These are phyloP conservation scores for Scheffersomyces quercinus DNA, from an alignment of 1,139 yeast genomes.

Conservation along the genomic window DNA sequence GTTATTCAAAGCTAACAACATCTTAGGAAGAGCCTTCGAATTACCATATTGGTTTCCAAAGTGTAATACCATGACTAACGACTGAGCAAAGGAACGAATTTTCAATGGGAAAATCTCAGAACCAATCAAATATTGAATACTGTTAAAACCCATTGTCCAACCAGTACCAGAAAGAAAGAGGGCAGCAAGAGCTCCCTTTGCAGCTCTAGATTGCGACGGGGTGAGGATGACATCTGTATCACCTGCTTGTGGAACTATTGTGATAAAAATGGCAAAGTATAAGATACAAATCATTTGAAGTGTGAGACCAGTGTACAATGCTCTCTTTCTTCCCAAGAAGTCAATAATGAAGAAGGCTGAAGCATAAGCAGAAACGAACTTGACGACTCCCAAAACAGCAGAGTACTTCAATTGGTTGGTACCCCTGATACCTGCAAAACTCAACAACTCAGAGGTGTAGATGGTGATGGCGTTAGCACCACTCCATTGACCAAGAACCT, in stretches of 20 bases:
- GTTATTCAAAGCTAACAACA: conserved; percentile 48
- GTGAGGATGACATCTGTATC: conserved; percentile 26
- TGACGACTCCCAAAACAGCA: conserved; percentile 50
- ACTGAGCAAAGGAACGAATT: conserved; percentile 54
- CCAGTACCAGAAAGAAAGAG: conserved; percentile 56
- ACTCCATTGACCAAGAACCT: conserved; percentile 60
- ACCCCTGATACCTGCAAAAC: conserved; percentile 47
- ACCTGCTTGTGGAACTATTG: conserved; percentile 48
- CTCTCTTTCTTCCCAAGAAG: conserved; percentile 45
- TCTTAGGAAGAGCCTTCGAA: conserved; percentile 56
- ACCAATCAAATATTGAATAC: conserved; percentile 58
- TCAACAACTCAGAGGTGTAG: conserved; percentile 53
- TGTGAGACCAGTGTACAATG: conserved; percentile 40
- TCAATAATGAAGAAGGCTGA: conserved; percentile 51
- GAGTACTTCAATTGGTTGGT: conserved; percentile 44
- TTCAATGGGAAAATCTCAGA: conserved; percentile 61
- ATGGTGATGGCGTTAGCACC: conserved; percentile 57
- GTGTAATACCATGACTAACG: conserved; percentile 58
- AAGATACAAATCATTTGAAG: conserved; percentile 31
- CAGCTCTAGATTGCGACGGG: conserved; percentile 35
- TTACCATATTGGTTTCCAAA: conserved; percentile 62
- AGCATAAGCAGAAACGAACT: conserved; percentile 43
- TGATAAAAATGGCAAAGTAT: conserved; percentile 48
- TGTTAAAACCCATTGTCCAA: conserved; percentile 66
- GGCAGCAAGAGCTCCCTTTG: conserved; percentile 54